phyloP scores from a whole-genome alignment of 257 asterid species.

The Solanum rostratum region DNA sequence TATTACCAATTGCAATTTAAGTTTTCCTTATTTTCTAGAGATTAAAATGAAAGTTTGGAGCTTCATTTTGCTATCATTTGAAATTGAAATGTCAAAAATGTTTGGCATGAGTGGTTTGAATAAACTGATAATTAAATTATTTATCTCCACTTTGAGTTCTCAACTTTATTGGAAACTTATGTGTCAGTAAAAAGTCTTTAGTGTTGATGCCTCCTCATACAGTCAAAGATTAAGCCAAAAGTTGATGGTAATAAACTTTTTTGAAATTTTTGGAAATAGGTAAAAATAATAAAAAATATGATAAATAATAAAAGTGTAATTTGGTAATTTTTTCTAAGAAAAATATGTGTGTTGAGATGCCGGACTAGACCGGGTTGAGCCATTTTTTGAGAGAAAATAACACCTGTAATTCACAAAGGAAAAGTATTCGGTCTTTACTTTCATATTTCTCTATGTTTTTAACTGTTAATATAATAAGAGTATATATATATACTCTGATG shows the following conservation, averaged over 20 bases:
- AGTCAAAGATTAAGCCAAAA: neutral
- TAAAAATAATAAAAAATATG: no score
- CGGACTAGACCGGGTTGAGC: fast-evolving
- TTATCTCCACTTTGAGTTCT: neutral
- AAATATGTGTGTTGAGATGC: fast-evolving
- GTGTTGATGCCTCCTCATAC: neutral
- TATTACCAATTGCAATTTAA: neutral
- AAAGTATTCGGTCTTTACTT: no score
- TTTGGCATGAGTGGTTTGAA: neutral
- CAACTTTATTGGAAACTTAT: no score
- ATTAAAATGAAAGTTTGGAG: neutral
- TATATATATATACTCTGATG: no score
- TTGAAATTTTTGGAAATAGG: no score
- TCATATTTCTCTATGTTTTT: no score
- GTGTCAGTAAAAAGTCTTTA: neutral
- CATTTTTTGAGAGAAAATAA: no score
- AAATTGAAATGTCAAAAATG: neutral
- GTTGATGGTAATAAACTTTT: no score
- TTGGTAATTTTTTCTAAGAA: no score
- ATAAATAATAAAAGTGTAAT: no score
- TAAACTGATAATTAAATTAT: neutral
- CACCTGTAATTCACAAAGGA: no score
- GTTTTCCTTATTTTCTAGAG: neutral
- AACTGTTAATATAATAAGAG: no score
- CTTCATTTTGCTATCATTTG: neutral